Evolutionary conservation across 495 filamentous ascomycete genomes (phyloP).

Genomic region (Penicillium dipodomyicola): DNA sequence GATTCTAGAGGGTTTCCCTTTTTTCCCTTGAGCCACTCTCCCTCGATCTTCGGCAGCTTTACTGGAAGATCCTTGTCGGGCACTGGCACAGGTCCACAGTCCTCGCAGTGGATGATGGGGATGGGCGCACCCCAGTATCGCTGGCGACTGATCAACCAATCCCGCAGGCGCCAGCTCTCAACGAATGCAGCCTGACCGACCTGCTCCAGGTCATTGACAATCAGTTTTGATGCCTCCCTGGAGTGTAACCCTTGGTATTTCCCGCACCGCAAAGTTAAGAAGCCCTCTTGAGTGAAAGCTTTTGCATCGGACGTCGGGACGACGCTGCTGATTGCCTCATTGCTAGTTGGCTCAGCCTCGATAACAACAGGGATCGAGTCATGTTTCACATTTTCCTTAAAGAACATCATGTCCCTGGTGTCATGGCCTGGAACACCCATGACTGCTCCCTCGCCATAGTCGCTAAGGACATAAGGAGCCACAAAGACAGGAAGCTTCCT

Average conservation of each 20-base stretch:
- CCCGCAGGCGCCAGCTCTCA: conserved; percentile 73
- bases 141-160: conserved; percentile 87
- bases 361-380: conserved; percentile 52
- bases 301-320: conserved; percentile 38
- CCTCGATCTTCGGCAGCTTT: conserved; percentile 65
- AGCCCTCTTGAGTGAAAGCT: conserved; percentile 47
- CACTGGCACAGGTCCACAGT: conserved; percentile 77
- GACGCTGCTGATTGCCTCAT: conserved; percentile 35
- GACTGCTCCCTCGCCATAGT: conserved; percentile 84
- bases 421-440: conserved; percentile 94
- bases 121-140: conserved; percentile 91
- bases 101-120: conserved; percentile 77
- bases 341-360: conserved; percentile 35
- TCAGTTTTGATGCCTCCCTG: conserved; percentile 56
- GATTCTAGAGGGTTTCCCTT: conserved; percentile 75
- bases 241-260: conserved; percentile 56
- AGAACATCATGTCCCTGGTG: conserved; percentile 71
- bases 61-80: conserved; percentile 75
- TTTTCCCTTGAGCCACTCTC: conserved; percentile 65
- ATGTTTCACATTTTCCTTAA: conserved; percentile 62
- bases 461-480: conserved; percentile 80
- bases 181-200: conserved; percentile 53
- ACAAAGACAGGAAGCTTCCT: conserved; percentile 69
- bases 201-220: conserved; percentile 55
- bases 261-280: conserved; percentile 43